Percentiles rank a stretch among this genome's conserved stretches.
Evolutionary conservation across 768 basidiomycete species (phyloP).

Genomic region (Sutorius australiensis): DNA sequence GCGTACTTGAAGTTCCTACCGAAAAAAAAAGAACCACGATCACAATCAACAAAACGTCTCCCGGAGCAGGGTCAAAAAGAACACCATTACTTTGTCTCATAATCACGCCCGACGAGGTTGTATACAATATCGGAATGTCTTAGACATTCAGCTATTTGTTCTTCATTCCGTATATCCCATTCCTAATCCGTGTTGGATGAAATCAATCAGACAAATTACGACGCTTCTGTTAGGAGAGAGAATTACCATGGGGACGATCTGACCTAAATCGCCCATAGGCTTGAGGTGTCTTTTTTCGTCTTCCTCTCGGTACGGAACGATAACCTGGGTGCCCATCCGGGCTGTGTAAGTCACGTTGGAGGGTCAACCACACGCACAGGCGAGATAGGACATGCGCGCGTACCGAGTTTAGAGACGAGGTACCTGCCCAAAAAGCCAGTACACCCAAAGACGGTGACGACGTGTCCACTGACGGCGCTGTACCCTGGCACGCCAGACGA

Average conservation of each 20-base stretch:
- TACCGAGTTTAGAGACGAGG: slow-evolving; percentile 89
- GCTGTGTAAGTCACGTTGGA: slow-evolving; percentile 45
- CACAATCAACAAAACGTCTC: slow-evolving; percentile 13
- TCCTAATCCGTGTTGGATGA: slow-evolving; percentile 51
- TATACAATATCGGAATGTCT: slow-evolving; percentile 95
- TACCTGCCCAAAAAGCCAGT: slow-evolving; percentile 96
- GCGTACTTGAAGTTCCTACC: slow-evolving; percentile 82
- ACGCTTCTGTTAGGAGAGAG: slow-evolving; percentile 7
- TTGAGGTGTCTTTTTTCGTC: slow-evolving; percentile 87
- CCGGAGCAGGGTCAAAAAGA: slow-evolving; percentile 8
- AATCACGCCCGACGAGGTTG: slow-evolving; percentile 92
- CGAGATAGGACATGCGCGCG: slow-evolving; percentile 9
- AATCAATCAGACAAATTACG: slow-evolving; percentile 26
- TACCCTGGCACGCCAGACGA: slow-evolving; percentile 78
- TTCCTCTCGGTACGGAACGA: slow-evolving; percentile 93
- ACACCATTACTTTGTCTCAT: slow-evolving; percentile 80
- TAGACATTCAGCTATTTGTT: slow-evolving; percentile 90
- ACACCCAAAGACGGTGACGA: slow-evolving; percentile 94
- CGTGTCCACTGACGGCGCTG: slow-evolving; percentile 84
- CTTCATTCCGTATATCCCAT: slow-evolving; percentile 90
- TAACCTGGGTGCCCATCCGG: slow-evolving; percentile 87
- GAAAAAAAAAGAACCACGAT: slow-evolving; percentile 1
- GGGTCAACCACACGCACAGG: neutral
- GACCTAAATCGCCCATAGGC: slow-evolving; percentile 95
- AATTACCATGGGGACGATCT: slow-evolving; percentile 88